A percentile compares a stretch with the other conserved stretches of the same genome.
Conservation (phyloP, 2,329 filamentous ascomycete genomes). For the Colletotrichum sp. region DNA sequence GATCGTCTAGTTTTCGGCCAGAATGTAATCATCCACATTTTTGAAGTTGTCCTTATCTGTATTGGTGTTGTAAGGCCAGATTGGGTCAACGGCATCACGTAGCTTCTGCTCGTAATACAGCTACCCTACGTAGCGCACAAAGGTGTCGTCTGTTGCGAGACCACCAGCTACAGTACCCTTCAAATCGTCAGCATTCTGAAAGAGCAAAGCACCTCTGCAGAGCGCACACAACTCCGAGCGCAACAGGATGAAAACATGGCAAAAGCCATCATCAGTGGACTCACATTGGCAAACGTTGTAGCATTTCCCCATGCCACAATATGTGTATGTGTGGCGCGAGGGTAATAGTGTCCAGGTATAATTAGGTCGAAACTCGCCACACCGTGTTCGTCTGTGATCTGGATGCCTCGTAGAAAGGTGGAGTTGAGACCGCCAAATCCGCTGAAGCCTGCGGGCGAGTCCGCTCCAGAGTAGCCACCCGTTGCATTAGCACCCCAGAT, state of each 20-base stretch:
- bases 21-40: conserved; percentile 31
- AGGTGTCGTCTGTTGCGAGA: neutral
- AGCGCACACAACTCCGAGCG: neutral
- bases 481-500: conserved; percentile 33
- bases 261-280: conserved; percentile 31
- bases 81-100: conserved; percentile 53
- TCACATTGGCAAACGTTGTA: conserved; percentile 32
- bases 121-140: conserved; percentile 56
- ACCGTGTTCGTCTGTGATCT: conserved; percentile 45
- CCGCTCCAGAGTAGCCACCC: conserved; percentile 44
- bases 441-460: conserved; percentile 3
- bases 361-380: conserved; percentile 47
- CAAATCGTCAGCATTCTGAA: neutral
- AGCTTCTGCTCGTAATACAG: conserved; percentile 67
- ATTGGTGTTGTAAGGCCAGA: conserved; percentile 52
- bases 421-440: conserved; percentile 25
- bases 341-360: conserved; percentile 49
- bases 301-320: conserved; percentile 42
- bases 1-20: conserved; percentile 40
- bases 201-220: neutral
- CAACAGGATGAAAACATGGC: conserved; percentile 46
- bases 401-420: conserved; percentile 40
- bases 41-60: conserved; percentile 18
- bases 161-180: neutral
- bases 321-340: conserved; percentile 54